These are phyloP conservation scores for Clitopilus passeckerianus DNA, from an alignment of 768 basidiomycete species.

Conservation along the genomic window DNA sequence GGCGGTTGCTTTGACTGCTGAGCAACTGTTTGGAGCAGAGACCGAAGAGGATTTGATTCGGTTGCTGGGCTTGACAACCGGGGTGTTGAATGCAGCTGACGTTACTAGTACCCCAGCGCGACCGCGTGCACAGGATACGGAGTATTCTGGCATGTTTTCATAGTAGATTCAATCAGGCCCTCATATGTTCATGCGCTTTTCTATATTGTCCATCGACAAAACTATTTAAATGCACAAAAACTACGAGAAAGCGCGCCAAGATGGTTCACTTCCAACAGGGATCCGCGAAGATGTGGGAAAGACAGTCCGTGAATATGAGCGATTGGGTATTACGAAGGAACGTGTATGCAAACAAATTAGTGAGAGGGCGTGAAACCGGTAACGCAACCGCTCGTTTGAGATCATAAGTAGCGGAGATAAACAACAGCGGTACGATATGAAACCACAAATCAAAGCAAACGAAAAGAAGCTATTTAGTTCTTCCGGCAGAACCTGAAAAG, in stretches of 20 bases:
- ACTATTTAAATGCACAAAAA: background rate
- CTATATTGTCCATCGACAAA: background rate
- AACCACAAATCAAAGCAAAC: background rate
- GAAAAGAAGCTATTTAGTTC: conserved; percentile 35
- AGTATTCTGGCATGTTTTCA: conserved; percentile 57
- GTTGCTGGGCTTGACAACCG: background rate
- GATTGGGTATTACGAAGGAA: background rate
- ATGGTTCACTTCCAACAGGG: background rate
- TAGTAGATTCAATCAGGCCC: conserved; percentile 16
- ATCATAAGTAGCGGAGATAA: background rate
- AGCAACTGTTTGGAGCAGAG: background rate
- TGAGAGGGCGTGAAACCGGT: background rate
- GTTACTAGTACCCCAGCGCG: background rate
- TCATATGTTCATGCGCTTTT: background rate
- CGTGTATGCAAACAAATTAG: background rate
- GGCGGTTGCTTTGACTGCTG: conserved; percentile 8
- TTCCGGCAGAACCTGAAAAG: conserved; percentile 77
- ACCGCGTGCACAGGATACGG: conserved; percentile 20
- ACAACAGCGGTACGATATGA: background rate
- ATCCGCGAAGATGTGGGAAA: background rate
- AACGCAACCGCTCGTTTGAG: background rate
- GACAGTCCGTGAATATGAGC: background rate
- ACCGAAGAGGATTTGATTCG: background rate
- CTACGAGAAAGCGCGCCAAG: background rate
- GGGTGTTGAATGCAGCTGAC: background rate